Evolutionary conservation across 2,329 filamentous ascomycete species (phyloP).

Genomic region (Geosmithia putterillii): DNA sequence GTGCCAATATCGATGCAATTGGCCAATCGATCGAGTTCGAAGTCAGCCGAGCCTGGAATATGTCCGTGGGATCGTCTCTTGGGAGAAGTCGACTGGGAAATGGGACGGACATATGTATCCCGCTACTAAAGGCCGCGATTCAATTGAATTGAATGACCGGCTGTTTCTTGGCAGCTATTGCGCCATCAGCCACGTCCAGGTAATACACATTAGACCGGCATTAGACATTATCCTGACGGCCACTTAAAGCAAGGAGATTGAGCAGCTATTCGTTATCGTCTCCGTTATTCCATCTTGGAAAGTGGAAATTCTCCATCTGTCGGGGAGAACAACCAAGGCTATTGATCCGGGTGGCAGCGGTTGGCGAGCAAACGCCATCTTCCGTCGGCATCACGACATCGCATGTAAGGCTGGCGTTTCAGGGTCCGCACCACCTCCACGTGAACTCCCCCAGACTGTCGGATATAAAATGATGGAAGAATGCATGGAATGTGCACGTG

Average conservation of each 20-base stretch:
- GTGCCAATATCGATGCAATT: not conserved
- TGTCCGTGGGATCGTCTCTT: no score
- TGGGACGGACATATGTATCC: no score
- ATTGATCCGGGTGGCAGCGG: not conserved
- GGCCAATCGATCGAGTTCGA: no score
- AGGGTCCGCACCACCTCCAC: no score
- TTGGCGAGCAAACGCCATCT: not conserved
- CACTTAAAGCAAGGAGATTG: not conserved
- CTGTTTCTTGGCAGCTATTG: not conserved
- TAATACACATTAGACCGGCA: no score
- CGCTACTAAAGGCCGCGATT: not conserved
- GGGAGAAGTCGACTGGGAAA: no score
- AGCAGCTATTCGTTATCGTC: not conserved
- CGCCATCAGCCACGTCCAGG: not conserved
- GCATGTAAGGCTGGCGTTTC: no score
- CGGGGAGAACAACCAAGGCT: not conserved
- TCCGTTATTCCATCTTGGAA: not conserved
- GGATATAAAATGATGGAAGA: not conserved
- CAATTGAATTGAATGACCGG: not conserved
- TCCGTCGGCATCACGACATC: not conserved
- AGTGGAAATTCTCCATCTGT: not conserved
- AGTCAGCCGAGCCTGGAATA: no score
- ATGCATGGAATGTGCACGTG: not conserved
- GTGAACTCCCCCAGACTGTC: not conserved
- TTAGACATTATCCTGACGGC: not conserved